Evolutionary conservation across 2,329 filamentous ascomycete species (phyloP), one percentile per base, ranked within the genome.

Genomic region (Fusarium sp.): DNA sequence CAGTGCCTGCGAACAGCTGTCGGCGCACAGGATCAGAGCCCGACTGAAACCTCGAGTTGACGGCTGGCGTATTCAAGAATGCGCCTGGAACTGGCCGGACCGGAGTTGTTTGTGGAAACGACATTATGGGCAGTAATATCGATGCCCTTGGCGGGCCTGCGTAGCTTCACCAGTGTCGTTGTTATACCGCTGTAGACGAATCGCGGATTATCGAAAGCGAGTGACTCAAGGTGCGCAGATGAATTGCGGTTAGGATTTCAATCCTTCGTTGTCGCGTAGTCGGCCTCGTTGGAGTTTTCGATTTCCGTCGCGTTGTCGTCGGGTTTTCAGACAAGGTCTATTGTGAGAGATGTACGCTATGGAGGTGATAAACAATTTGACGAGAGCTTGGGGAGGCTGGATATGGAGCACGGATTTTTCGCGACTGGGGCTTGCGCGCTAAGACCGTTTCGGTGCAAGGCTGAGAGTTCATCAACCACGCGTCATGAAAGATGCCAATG

Each of bases 1-100:
- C 78, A 37, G 77, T 64, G 37, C 62, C 47, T 23, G 73, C 68
- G 61, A 88, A 89, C 50, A 88, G 80, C 57, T 83, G 82, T 65
- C 86, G 84, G 60, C 83, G 82, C 62, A 83, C 81, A 17, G 83
- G 79, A 71, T 87, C 83, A 65, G 78, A 71, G 37, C 73, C 77
- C 52, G 77, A 71, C 71, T 78, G 80, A 75, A 80, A 84, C 70
- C 83, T 82, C 51, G 84, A 83, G 54, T 81, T 78, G 35, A 85
- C 82, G 57, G 90, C 91, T 47, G 92, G 92, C 22, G 92, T 95
- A 73, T 90, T 88, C 75, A 93, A 80, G 76, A 90, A 95, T 73
- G 90, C 89, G 81, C 92, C 92, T 44, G 92, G 92, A 47, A 93
- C 83, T 64, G 88, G 88, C 73, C 91, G 88, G 80, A 90, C 85